phyloP scores from a whole-genome alignment of 352 stramenopile genomes.

The Phytophthora rubi region DNA sequence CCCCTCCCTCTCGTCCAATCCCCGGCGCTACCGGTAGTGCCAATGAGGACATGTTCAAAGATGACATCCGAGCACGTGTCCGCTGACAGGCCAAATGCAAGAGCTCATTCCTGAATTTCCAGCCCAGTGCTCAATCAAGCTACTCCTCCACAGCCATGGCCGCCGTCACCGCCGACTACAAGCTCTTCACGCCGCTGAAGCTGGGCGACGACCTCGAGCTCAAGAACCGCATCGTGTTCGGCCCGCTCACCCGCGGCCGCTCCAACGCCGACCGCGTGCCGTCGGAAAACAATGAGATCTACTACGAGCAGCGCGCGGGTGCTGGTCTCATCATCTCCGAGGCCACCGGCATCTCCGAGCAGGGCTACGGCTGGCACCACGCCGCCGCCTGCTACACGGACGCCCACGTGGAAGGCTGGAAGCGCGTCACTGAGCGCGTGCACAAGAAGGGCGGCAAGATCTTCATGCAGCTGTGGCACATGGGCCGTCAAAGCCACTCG shows the following conservation, averaged over 20 bases:
- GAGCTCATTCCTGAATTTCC: slow-evolving; percentile 27
- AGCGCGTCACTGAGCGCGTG: slow-evolving; percentile 28
- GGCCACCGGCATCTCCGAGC: slow-evolving; percentile 24
- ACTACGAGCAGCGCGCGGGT: slow-evolving; percentile 32
- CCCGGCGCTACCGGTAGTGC: too few species aligned
- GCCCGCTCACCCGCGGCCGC: slow-evolving; percentile 25
- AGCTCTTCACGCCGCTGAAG: slow-evolving; percentile 50
- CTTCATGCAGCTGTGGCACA: slow-evolving; percentile 34
- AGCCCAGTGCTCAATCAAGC: slow-evolving; percentile 1
- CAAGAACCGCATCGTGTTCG: slow-evolving; percentile 33
- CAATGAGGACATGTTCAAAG: not conserved
- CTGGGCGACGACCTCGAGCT: slow-evolving; percentile 40
- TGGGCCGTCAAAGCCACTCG: slow-evolving; percentile 31
- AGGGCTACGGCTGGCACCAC: slow-evolving; percentile 28
- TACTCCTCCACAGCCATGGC: slow-evolving; percentile 12
- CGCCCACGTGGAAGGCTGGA: slow-evolving; percentile 27
- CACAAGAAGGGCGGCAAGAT: slow-evolving; percentile 32
- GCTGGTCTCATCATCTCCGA: slow-evolving; percentile 27
- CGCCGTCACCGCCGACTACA: slow-evolving; percentile 31
- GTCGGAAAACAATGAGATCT: slow-evolving; percentile 28
- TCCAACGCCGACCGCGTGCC: slow-evolving; percentile 27
- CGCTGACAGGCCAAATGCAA: not conserved
- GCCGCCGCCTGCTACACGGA: slow-evolving; percentile 27
- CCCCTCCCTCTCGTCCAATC: not conserved
- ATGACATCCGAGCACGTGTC: not conserved